Percentiles rank a stretch among this genome's conserved stretches.
Conservation (phyloP, 495 filamentous ascomycete genomes). For the Mycothermus thermophilus region DNA sequence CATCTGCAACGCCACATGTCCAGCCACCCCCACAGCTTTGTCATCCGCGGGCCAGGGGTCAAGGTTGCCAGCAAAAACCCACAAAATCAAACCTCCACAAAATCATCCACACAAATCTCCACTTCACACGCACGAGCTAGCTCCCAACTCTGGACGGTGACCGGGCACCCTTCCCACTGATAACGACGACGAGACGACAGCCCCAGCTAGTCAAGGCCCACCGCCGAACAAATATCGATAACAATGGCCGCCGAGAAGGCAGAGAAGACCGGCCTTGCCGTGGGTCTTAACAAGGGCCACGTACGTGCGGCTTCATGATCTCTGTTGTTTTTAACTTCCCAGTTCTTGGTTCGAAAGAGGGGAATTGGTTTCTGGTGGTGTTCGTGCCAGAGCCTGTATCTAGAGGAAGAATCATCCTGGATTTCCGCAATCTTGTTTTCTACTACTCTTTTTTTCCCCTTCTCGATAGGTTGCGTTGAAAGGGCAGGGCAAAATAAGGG, state of each 20-base stretch:
- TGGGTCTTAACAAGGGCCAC: constrained; percentile 80
- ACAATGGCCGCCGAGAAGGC: constrained; percentile 4
- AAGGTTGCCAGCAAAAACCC: constrained; percentile 1
- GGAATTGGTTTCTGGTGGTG: too few species aligned
- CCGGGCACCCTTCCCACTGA: too few species aligned
- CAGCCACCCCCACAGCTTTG: constrained; percentile 1
- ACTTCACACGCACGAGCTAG: constrained; percentile 4
- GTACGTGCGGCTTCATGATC: constrained; percentile 59
- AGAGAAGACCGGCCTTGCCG: constrained; percentile 56
- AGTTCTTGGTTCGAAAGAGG: too few species aligned
- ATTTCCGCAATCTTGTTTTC: too few species aligned
- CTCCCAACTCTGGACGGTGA: too few species aligned
- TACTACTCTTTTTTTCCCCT: too few species aligned
- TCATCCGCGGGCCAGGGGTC: too few species aligned
- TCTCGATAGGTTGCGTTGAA: constrained; percentile 25
- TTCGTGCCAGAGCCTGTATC: too few species aligned
- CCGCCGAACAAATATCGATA: constrained; percentile 6
- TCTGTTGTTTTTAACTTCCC: constrained; percentile 23
- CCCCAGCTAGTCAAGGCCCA: too few species aligned
- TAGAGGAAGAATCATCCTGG: neutral
- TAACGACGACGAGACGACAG: too few species aligned
- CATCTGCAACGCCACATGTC: neutral
- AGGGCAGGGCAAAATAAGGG: constrained; percentile 17
- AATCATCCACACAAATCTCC: constrained; percentile 5
- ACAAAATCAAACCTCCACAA: constrained; percentile 4